Base-by-base conservation (phyloP, 305 asterid species). In the Rubia peregrina region DNA sequence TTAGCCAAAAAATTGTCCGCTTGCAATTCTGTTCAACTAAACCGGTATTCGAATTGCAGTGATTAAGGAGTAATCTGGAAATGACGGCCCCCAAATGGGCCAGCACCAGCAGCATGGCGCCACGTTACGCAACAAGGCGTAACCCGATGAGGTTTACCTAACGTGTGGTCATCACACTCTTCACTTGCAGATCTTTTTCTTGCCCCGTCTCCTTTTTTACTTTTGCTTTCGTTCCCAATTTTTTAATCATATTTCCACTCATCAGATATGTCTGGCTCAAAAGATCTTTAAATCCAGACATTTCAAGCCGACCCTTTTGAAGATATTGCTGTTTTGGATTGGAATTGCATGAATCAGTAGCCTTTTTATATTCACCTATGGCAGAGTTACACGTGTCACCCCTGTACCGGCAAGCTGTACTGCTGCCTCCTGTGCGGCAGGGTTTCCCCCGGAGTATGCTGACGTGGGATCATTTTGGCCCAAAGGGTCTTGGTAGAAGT, bases 81-180 rank as follows among this genome's bases (percentile, higher is more conserved):
- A 69, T 57, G 65, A 76, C 74, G 41, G 68, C 21, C 55, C 57
- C 40, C 21, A 49, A 17, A 16, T 6, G 76, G 16, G 7, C 13
- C 24, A 24, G 0, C 9, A 22, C 33, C 41, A 74, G 57, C 11
- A 62, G 36, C 40, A 73, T 56, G 66, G 55, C 36, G 82, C 82
- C 90, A 85, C 90, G 90, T 82, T 17, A 21, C 60, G 26, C 33
- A 6, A 30, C 57, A 72, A 78, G 63, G 75, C 84, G 83, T 86
- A 78, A 64, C 73, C 30, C 8, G 96, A 89, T 89, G 77, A 86
- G 85, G 82, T 78, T 77, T 80, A 84, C 42, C 9, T 76, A 86
- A 91, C 97, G 92, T 91, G 92, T 89, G 97, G 97, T 73, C 82
- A 69, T 82, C 95, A 85, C 95, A 84, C 88, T 83, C 72, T 73